Evolutionary conservation across 2,329 filamentous ascomycete species (phyloP).

Genomic region (Podosphaera fusca): DNA sequence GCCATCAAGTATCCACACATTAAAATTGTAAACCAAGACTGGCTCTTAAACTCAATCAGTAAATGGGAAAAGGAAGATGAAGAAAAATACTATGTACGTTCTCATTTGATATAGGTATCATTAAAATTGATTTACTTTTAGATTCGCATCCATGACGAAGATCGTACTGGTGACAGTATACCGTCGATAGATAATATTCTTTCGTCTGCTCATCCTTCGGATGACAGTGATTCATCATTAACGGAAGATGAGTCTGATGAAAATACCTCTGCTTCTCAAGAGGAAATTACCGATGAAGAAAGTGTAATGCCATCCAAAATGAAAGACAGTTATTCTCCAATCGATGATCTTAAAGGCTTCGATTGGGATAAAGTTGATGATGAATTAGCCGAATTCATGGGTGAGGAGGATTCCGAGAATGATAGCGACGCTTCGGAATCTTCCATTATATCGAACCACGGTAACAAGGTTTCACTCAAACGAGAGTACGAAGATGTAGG

Average conservation of each 20-base stretch:
- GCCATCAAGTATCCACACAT: conserved; percentile 59
- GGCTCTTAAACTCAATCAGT: conserved; percentile 66
- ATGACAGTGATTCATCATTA: conserved; percentile 22
- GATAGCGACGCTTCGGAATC: conserved; percentile 8
- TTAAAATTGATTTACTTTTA: conserved; percentile 5
- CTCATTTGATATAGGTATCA: not conserved
- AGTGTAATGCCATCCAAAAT: conserved; percentile 25
- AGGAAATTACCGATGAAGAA: conserved; percentile 21
- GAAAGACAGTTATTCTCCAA: conserved; percentile 25
- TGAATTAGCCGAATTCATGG: conserved; percentile 55
- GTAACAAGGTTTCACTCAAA: conserved; percentile 12
- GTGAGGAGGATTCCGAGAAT: conserved; percentile 26
- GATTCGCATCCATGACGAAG: conserved; percentile 49
- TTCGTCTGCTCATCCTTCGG: conserved; percentile 5
- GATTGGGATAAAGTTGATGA: conserved; percentile 43
- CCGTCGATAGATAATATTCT: conserved; percentile 9
- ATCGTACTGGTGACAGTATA: conserved; percentile 20
- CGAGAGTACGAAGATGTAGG: conserved; percentile 13
- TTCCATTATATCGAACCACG: not conserved
- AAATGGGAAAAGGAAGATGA: conserved; percentile 70
- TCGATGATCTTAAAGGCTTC: conserved; percentile 32
- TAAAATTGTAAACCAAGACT: conserved; percentile 78
- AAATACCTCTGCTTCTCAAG: conserved; percentile 8
- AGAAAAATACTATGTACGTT: conserved; percentile 23
- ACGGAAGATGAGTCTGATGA: conserved; percentile 20